phyloP scores from a whole-genome alignment of 225 moss, liverwort and hornwort species.

The Physcomitrium patens region DNA sequence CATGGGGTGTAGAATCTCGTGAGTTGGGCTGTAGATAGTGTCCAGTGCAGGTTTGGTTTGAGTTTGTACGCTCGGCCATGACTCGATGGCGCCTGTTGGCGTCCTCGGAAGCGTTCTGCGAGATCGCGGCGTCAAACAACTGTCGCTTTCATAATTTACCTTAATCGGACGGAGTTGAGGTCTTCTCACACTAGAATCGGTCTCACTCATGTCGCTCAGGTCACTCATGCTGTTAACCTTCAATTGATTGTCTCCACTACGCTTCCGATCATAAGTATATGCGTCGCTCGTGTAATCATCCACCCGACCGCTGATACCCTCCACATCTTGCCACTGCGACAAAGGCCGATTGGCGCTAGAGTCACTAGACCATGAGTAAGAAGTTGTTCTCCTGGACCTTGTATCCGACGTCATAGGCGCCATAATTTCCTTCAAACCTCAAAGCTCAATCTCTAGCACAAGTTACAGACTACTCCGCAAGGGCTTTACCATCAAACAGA shows the following conservation, averaged over 20 bases:
- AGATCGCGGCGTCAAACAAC: constrained; percentile 49
- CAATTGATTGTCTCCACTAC: too few relatives aligned
- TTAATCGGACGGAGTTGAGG: neutral
- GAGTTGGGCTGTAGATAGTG: constrained; percentile 52
- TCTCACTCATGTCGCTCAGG: neutral
- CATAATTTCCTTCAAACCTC: constrained; percentile 10
- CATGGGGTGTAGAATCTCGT: constrained; percentile 66
- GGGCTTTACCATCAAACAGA: neutral
- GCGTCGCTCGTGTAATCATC: neutral
- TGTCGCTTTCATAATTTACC: constrained; percentile 41
- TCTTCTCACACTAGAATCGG: neutral
- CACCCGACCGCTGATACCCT: constrained; percentile 16
- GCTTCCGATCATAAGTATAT: neutral
- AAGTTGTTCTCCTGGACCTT: constrained; percentile 46
- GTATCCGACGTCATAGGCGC: constrained; percentile 36
- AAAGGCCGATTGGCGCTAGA: constrained; percentile 28
- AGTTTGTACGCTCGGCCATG: constrained; percentile 35
- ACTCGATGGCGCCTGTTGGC: constrained; percentile 29
- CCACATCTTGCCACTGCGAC: constrained; percentile 26
- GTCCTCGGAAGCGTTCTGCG: constrained; percentile 55
- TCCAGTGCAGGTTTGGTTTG: constrained; percentile 25
- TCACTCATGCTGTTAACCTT: neutral
- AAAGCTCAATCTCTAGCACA: too few relatives aligned
- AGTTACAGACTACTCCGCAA: neutral
- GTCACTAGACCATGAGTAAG: constrained; percentile 47